Percentiles rank a stretch among this genome's conserved stretches.
phyloP scores from a whole-genome alignment of 352 stramenopile genomes.

The Hyaloperonospora arabidopsidis region DNA sequence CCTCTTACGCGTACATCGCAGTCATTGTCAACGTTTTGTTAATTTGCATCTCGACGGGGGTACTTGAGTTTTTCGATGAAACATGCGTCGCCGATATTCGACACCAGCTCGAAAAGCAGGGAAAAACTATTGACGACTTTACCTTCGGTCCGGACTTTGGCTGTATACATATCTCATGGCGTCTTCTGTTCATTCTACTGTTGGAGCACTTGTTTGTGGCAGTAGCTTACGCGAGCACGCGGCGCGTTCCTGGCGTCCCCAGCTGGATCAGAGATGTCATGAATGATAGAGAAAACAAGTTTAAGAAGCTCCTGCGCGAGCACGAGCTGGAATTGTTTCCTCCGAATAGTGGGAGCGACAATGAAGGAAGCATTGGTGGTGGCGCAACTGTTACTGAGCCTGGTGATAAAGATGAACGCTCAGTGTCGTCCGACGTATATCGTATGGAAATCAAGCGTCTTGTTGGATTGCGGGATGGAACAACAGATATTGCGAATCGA shows the following conservation, averaged over 20 bases:
- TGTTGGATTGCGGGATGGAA: constrained; percentile 23
- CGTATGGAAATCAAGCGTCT: constrained; percentile 30
- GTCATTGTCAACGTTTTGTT: constrained; percentile 67
- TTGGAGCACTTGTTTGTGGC: constrained; percentile 51
- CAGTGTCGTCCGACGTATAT: constrained; percentile 29
- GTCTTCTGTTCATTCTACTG: constrained; percentile 47
- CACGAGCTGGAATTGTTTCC: constrained; percentile 49
- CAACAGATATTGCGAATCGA: constrained; percentile 23
- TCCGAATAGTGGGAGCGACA: constrained; percentile 6
- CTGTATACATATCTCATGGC: constrained; percentile 53
- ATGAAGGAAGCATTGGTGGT: background rate
- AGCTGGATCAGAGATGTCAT: constrained; percentile 48
- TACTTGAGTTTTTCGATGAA: constrained; percentile 60
- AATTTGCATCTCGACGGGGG: constrained; percentile 65
- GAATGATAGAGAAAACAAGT: constrained; percentile 49
- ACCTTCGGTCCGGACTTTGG: constrained; percentile 55
- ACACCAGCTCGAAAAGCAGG: constrained; percentile 48
- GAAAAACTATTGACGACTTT: constrained; percentile 62
- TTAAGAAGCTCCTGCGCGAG: constrained; percentile 47
- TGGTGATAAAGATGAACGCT: constrained; percentile 9
- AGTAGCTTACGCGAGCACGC: constrained; percentile 48
- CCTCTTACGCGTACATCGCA: constrained; percentile 49
- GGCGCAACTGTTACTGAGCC: background rate
- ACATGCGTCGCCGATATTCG: constrained; percentile 48
- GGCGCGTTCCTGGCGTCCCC: constrained; percentile 41